phyloP scores from a whole-genome alignment of 164 flowering plant species.

The Magnolia sinica region DNA sequence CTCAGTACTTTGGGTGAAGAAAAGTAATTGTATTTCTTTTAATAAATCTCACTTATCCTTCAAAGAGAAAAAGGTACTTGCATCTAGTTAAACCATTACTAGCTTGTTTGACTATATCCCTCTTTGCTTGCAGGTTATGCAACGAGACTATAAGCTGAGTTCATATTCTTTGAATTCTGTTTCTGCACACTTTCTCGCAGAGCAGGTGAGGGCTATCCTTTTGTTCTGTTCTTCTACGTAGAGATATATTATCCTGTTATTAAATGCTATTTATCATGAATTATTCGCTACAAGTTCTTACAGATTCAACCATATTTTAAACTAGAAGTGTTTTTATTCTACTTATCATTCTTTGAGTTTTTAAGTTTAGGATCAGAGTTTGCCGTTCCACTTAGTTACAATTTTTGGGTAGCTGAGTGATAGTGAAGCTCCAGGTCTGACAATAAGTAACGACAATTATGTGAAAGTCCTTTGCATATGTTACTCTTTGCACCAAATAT shows the following conservation, averaged over 20 bases:
- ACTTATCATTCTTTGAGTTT: too few species aligned
- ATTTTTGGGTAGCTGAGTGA: too few species aligned
- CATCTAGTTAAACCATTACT: background rate
- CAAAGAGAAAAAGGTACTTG: background rate
- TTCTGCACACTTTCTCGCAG: slow-evolving; percentile 93
- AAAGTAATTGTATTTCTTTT: background rate
- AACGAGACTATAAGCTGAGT: slow-evolving; percentile 91
- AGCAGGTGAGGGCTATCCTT: slow-evolving; percentile 56
- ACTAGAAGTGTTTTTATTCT: too few species aligned
- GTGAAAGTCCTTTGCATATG: too few species aligned
- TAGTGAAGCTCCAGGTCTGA: too few species aligned
- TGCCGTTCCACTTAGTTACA: too few species aligned
- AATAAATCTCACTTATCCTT: background rate
- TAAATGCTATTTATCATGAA: background rate
- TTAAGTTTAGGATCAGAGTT: too few species aligned
- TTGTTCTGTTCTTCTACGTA: background rate
- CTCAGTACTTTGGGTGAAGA: background rate
- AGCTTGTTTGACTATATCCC: background rate
- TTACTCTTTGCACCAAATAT: background rate
- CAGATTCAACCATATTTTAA: too few species aligned
- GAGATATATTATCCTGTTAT: background rate
- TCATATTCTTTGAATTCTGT: slow-evolving; percentile 98
- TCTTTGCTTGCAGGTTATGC: slow-evolving; percentile 60
- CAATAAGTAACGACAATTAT: too few species aligned
- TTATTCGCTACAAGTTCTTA: too few species aligned